Evolutionary conservation across 2,329 filamentous ascomycete species (phyloP).

Genomic region (Aspergillus brunneoviolaceus): DNA sequence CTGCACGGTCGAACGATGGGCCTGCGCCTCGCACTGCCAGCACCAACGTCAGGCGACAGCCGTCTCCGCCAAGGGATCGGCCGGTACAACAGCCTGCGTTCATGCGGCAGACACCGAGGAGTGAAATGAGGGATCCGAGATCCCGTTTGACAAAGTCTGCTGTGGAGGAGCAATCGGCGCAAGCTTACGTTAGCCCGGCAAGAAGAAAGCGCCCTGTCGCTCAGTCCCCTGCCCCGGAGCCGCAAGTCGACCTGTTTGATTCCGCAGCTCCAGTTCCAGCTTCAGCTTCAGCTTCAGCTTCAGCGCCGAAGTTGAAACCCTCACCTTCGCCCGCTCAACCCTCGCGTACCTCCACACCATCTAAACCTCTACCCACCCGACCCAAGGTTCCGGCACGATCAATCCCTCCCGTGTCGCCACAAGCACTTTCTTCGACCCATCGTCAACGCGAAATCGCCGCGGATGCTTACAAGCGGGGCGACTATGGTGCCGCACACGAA

Average conservation of each 20-base stretch:
- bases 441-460: conserved; percentile 76
- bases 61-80: conserved; percentile 24
- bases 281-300: conserved; percentile 24
- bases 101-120: conserved; percentile 54
- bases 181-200: conserved; percentile 85
- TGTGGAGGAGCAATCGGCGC: conserved; percentile 74
- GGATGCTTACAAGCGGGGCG: conserved; percentile 88
- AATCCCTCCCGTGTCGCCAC: conserved; percentile 65
- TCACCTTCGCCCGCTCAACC: conserved; percentile 36
- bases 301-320: conserved; percentile 32
- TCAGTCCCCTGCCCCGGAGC: conserved; percentile 43
- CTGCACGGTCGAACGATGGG: conserved; percentile 25
- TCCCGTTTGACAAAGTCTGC: conserved; percentile 69
- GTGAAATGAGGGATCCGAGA: conserved; percentile 49
- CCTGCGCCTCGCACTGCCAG: conserved; percentile 21
- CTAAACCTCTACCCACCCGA: conserved; percentile 46
- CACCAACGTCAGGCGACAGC: conserved; percentile 23
- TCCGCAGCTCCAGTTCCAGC: conserved; percentile 29
- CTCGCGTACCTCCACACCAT: conserved; percentile 43
- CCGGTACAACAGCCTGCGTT: conserved; percentile 46
- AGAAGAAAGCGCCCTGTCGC: conserved; percentile 65
- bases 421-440: conserved; percentile 72
- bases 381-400: conserved; percentile 51
- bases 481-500: conserved; percentile 81
- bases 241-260: conserved; percentile 66